Percentiles rank a stretch among this genome's conserved stretches.
Evolutionary conservation across 108 stramenopile genomes (phyloP).

Genomic region (Fragilariopsis cylindrus): DNA sequence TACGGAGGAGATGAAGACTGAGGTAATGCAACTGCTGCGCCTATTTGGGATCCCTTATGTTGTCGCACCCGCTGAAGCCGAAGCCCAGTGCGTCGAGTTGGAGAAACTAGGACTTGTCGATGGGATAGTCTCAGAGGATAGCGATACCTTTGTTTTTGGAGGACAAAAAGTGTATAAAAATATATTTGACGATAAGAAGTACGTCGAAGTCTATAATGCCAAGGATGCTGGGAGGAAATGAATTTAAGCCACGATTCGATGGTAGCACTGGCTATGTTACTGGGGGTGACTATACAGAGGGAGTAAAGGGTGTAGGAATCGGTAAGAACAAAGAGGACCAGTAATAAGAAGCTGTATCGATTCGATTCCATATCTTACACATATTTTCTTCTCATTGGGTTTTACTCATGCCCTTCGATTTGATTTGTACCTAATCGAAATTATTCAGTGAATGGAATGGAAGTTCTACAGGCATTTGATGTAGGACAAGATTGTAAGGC

Average conservation of each 20-base stretch:
- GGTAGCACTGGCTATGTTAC: conserved; percentile 91
- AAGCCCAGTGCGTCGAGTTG: conserved; percentile 93
- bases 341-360: too few relatives aligned
- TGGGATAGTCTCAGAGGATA: conserved; percentile 98
- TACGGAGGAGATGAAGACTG: conserved; percentile 94
- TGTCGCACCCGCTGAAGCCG: conserved; percentile 97
- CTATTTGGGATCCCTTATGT: conserved; percentile 96
- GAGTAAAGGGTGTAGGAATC: conserved; percentile 95
- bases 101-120: conserved; percentile 91
- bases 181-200: conserved; percentile 96
- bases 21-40: conserved; percentile 83
- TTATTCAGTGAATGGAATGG: conserved; percentile 93
- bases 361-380: too few relatives aligned
- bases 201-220: conserved; percentile 91
- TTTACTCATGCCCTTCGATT: too few relatives aligned
- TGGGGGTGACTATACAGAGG: conserved; percentile 99
- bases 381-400: too few relatives aligned
- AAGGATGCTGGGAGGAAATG: conserved; percentile 86
- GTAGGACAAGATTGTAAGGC: conserved; percentile 47
- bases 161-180: conserved; percentile 88
- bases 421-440: too few relatives aligned
- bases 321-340: too few relatives aligned
- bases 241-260: conserved; percentile 80
- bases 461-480: conserved; percentile 89
- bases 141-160: conserved; percentile 98